These are phyloP conservation scores for Tylopilus sp. DNA, from an alignment of 768 basidiomycete species.

Conservation along the genomic window DNA sequence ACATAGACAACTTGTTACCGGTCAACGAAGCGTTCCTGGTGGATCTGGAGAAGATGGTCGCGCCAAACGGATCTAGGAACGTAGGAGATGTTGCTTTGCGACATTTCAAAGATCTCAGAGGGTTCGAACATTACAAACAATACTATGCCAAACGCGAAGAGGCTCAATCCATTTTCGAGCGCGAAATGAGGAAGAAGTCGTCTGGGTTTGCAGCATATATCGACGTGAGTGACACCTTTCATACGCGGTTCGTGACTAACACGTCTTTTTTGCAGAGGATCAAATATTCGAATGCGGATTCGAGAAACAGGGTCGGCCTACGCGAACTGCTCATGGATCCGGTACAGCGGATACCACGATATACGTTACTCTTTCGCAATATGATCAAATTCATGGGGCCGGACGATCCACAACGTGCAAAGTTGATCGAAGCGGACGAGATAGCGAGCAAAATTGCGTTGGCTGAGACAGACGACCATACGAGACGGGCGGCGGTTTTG, in stretches of 20 bases:
- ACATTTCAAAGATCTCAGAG: slow-evolving; percentile 80
- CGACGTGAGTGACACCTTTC: slow-evolving; percentile 58
- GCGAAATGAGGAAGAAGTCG: slow-evolving; percentile 74
- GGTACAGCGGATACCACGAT: slow-evolving; percentile 92
- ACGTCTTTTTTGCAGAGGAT: slow-evolving; percentile 51
- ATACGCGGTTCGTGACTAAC: slow-evolving; percentile 13
- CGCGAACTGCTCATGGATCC: slow-evolving; percentile 95
- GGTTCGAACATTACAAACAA: slow-evolving; percentile 88
- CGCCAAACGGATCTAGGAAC: slow-evolving; percentile 50
- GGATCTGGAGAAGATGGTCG: slow-evolving; percentile 78
- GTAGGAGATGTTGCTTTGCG: slow-evolving; percentile 83
- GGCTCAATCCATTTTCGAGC: slow-evolving; percentile 83
- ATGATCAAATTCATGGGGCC: slow-evolving; percentile 90
- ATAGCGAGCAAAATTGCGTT: slow-evolving; percentile 87
- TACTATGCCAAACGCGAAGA: slow-evolving; percentile 94
- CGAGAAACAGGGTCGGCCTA: slow-evolving; percentile 78
- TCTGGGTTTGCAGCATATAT: slow-evolving; percentile 84
- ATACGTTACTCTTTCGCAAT: slow-evolving; percentile 86
- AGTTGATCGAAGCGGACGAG: slow-evolving; percentile 80
- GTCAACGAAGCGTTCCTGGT: slow-evolving; percentile 86
- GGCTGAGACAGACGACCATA: slow-evolving; percentile 90
- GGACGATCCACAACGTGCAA: slow-evolving; percentile 71
- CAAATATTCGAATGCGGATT: slow-evolving; percentile 78
- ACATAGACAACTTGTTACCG: slow-evolving; percentile 83
- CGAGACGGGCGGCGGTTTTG: slow-evolving; percentile 84